phyloP scores from a whole-genome alignment of 2,329 filamentous ascomycete species.

The Apiospora aurea region DNA sequence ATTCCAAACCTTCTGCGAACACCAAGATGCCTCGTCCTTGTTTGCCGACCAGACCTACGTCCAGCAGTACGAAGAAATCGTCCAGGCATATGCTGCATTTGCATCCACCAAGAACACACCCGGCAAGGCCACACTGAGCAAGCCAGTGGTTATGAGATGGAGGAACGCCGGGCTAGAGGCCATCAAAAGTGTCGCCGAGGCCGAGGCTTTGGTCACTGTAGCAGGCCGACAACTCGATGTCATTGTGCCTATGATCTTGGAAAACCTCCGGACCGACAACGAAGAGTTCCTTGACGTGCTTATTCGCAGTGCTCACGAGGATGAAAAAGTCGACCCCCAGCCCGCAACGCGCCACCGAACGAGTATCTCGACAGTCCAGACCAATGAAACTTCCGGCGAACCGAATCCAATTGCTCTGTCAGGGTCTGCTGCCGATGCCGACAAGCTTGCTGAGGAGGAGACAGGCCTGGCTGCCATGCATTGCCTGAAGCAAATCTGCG shows the following conservation, averaged over 20 bases:
- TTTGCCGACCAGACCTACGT: slow-evolving; percentile 87
- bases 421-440: slow-evolving; percentile 84
- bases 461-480: slow-evolving; percentile 84
- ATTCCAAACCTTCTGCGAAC: slow-evolving; percentile 86
- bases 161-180: slow-evolving; percentile 77
- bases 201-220: slow-evolving; percentile 79
- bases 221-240: slow-evolving; percentile 78
- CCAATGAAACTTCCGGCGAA: slow-evolving; percentile 68
- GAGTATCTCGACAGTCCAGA: slow-evolving; percentile 81
- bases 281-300: slow-evolving; percentile 74
- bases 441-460: slow-evolving; percentile 88
- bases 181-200: slow-evolving; percentile 80
- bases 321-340: slow-evolving; percentile 74
- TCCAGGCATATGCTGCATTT: slow-evolving; percentile 80
- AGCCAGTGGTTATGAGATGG: slow-evolving; percentile 81
- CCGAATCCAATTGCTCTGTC: slow-evolving; percentile 76
- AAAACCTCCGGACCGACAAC: slow-evolving; percentile 82
- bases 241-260: slow-evolving; percentile 83
- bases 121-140: slow-evolving; percentile 65
- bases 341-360: slow-evolving; percentile 68
- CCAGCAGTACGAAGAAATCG: slow-evolving; percentile 81
- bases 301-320: slow-evolving; percentile 69
- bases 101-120: slow-evolving; percentile 68
- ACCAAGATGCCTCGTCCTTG: slow-evolving; percentile 86
- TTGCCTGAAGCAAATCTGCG: slow-evolving; percentile 86